Conservation (phyloP, 192 early-diverging fungal genomes). For the Diversispora epigaea region DNA sequence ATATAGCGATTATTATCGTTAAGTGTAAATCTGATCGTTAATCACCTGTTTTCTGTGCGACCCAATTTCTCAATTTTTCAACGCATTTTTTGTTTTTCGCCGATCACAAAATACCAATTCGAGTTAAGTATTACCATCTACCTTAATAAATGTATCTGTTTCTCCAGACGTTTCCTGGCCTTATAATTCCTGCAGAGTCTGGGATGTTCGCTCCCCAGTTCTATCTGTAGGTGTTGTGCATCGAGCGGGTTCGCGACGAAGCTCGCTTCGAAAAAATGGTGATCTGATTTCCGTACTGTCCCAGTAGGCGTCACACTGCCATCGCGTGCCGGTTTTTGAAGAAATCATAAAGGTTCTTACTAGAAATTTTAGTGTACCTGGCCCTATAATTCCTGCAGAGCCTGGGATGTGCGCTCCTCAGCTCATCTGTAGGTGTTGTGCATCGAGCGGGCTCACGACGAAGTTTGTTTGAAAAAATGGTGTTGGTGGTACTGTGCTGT, state of each 20-base stretch:
- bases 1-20: too few relatives aligned
- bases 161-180: background rate
- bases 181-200: background rate
- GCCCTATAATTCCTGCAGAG: too few relatives aligned
- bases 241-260: background rate
- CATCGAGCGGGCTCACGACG: background rate
- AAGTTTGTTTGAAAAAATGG: slow-evolving; percentile 5
- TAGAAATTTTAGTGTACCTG: background rate
- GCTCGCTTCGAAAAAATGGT: background rate
- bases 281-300: background rate
- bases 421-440: background rate
- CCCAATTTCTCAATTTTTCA: too few relatives aligned
- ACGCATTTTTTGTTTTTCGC: too few relatives aligned
- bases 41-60: too few relatives aligned
- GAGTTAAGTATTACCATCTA: background rate
- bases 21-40: too few relatives aligned
- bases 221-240: background rate
- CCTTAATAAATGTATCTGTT: background rate
- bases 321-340: slow-evolving; percentile 7
- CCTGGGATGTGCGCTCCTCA: background rate
- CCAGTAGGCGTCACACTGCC: background rate
- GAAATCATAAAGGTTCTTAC: slow-evolving; percentile 6
- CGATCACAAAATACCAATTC: too few relatives aligned
- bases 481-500: background rate
- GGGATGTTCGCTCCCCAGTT: background rate